Percentiles rank a stretch among this genome's conserved stretches.
These are phyloP conservation scores for Tephrocybe sp. DNA, from an alignment of 768 basidiomycete species.

Conservation along the genomic window DNA sequence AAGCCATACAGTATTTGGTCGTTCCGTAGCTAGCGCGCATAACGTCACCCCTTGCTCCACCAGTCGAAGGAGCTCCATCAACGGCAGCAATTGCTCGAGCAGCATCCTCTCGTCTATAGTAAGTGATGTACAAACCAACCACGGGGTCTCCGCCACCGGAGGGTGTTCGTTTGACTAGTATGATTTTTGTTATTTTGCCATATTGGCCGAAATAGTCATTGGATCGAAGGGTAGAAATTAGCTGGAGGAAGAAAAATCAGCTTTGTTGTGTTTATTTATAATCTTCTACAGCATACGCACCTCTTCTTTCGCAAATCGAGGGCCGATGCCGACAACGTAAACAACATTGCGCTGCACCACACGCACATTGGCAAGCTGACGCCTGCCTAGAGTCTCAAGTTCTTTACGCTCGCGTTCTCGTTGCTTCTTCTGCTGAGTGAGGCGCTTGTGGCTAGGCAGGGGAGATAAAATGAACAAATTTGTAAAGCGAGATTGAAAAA, in stretches of 20 bases:
- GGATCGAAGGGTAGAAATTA: constrained; percentile 72
- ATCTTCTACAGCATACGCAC: constrained; percentile 40
- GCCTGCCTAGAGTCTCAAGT: constrained; percentile 78
- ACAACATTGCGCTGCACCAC: constrained; percentile 97
- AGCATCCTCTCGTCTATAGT: constrained; percentile 91
- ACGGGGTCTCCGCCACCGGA: constrained; percentile 71
- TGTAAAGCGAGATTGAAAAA: constrained; percentile 14
- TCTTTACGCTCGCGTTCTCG: constrained; percentile 95
- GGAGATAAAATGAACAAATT: constrained; percentile 7
- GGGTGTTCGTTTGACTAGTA: constrained; percentile 85
- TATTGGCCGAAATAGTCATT: constrained; percentile 98
- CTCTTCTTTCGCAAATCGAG: constrained; percentile 94
- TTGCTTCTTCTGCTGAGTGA: constrained; percentile 93
- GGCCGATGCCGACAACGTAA: constrained; percentile 93
- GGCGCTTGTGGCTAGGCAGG: constrained; percentile 76
- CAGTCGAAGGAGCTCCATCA: constrained; percentile 89
- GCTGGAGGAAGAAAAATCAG: constrained; percentile 3
- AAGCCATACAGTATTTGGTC: constrained; percentile 96
- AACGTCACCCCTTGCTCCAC: constrained; percentile 73
- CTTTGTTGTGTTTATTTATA: not conserved
- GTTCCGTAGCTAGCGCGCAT: constrained; percentile 96
- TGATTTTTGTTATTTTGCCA: constrained; percentile 94
- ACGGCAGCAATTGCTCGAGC: constrained; percentile 89
- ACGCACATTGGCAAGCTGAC: constrained; percentile 87
- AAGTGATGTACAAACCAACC: constrained; percentile 96